Percentiles rank a stretch among this genome's conserved stretches.
phyloP scores from a whole-genome alignment of 495 filamentous ascomycete genomes.

The Clohesyomyces aquaticus region DNA sequence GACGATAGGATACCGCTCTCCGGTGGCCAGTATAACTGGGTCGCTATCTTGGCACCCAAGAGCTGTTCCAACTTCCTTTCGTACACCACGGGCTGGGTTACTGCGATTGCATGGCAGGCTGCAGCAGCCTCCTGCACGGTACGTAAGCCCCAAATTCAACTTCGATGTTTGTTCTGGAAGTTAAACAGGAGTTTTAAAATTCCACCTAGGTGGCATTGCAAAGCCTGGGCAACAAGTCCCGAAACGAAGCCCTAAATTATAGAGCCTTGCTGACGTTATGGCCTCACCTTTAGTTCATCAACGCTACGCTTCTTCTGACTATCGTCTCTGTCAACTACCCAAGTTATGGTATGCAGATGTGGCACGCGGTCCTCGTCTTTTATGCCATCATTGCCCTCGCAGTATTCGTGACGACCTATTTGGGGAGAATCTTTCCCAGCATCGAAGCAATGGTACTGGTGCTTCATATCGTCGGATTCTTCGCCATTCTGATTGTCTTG shows the following conservation, averaged over 20 bases:
- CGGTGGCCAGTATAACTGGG: conserved; percentile 34
- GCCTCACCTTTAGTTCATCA: too few species aligned
- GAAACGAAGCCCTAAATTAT: too few species aligned
- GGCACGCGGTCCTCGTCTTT: conserved; percentile 27
- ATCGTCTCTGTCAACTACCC: conserved; percentile 24
- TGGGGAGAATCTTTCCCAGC: conserved; percentile 11
- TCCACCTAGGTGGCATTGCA: too few species aligned
- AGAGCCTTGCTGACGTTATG: too few species aligned
- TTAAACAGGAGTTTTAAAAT: too few species aligned
- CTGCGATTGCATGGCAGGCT: conserved; percentile 27
- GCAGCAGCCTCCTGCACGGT: background rate
- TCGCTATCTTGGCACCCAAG: conserved; percentile 26
- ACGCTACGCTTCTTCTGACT: background rate
- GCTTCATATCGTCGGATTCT: conserved; percentile 27
- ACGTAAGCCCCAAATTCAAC: too few species aligned
- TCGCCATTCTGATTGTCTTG: conserved; percentile 26
- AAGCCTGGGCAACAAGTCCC: too few species aligned
- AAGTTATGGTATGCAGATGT: conserved; percentile 1
- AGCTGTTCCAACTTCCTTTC: conserved; percentile 19
- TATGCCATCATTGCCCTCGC: conserved; percentile 16
- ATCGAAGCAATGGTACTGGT: conserved; percentile 17
- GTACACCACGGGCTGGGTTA: conserved; percentile 31
- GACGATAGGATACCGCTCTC: conserved; percentile 27
- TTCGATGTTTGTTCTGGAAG: too few species aligned
- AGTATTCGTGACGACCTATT: conserved; percentile 18